Evolutionary conservation across 495 filamentous ascomycete species (phyloP), one percentile per base, ranked within the genome.

Genomic region (Melanomma pulvis-pyrius): DNA sequence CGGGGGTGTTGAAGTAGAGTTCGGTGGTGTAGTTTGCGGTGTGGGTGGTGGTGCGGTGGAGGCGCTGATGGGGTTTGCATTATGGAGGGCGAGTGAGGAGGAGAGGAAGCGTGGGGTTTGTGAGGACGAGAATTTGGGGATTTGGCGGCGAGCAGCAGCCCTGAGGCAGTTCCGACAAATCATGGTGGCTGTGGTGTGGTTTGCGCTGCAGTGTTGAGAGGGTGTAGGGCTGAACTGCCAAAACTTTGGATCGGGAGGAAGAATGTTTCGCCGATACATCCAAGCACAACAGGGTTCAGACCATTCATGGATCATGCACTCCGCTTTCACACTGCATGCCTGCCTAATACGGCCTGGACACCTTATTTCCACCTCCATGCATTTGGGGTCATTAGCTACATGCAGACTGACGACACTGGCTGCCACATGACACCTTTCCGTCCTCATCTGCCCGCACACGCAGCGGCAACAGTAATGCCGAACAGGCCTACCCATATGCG

Each of bases 151-250:
- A 29, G 65, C 51, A 11, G 59, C 48, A n/a, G 69, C 68, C 1
- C 73, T 65, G 11, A 75, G 53, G 51, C 73, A 75, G 53, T 54
- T 56, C 21, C 54, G 53, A 50, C 73, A 75, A 57, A 75, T 72
- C 73, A 75, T 75, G 26, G 30, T 67, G 34, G 49, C 30, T 26
- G 24, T 60, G 22, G 29, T 24, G 48, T 25, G 21, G 48, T 7
- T 50, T 24, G 21, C 3, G n/a, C 11, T 47, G 19, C 2, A 19
- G 48, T 28, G 48, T 36, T 36, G 54, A 57, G 54, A 57, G 19
- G 48, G 44, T 30, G 13, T 4, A 34, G 25, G 29, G 30, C 50
- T 57, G 32, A 9, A 19, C 25, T 34, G 32, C 13, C n/a, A 12
- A 44, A 44, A 44, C 8, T n/a, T 44, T 44, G 9, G 39, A 15